These are phyloP conservation scores for Solanum chiquidenum DNA, from an alignment of 257 asterid genomes.

Conservation along the genomic window DNA sequence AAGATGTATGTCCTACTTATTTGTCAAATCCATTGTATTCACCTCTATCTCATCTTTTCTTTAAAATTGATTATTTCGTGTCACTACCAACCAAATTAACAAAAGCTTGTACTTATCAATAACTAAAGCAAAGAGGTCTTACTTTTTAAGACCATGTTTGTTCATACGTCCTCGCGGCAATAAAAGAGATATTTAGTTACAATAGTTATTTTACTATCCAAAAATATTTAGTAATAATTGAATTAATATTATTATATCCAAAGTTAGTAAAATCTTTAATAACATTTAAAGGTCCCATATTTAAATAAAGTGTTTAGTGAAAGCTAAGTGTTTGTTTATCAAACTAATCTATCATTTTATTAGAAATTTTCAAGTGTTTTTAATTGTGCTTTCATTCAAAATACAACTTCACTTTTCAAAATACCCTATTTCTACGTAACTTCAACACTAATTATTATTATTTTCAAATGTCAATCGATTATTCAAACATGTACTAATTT, in stretches of 20 bases:
- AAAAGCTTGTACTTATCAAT: not conserved
- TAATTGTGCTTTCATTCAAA: not conserved
- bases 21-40: not conserved
- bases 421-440: not conserved
- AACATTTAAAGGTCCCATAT: too few species aligned
- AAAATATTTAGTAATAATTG: too few species aligned
- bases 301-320: too few species aligned
- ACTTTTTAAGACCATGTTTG: not conserved
- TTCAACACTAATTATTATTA: not conserved
- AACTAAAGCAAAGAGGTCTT: not conserved
- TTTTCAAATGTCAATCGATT: not conserved
- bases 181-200: too few species aligned
- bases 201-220: too few species aligned
- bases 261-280: too few species aligned
- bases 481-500: not conserved
- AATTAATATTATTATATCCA: too few species aligned
- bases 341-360: not conserved
- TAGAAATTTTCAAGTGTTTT: not conserved
- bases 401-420: not conserved
- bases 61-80: not conserved
- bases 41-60: not conserved
- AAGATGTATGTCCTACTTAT: not conserved
- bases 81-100: not conserved
- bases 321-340: not conserved
- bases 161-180: accelerated